A percentile compares a stretch with the other conserved stretches of the same genome.
Evolutionary conservation across 768 basidiomycete species (phyloP).

Genomic region (Hypsizygus marmoreus): DNA sequence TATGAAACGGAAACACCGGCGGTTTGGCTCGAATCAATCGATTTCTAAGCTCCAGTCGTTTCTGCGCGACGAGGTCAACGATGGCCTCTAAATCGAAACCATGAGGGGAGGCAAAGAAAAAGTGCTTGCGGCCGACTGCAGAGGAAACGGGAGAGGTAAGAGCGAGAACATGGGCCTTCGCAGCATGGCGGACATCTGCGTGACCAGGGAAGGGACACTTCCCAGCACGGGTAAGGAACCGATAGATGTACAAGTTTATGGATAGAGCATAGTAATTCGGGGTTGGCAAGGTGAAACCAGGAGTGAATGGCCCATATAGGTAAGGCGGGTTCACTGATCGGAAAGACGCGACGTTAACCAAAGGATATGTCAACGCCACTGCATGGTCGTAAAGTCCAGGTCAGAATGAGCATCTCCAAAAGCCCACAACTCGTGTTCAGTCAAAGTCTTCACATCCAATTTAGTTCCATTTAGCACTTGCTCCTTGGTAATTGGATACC

Average conservation of each 20-base stretch:
- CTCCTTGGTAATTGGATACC: slow-evolving; percentile 16
- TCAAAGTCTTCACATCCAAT: slow-evolving; percentile 16
- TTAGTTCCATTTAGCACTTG: slow-evolving; percentile 9
- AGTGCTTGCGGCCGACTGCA: slow-evolving; percentile 32
- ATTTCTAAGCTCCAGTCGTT: slow-evolving; percentile 30
- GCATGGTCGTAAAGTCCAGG: slow-evolving; percentile 21
- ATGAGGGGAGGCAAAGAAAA: slow-evolving; percentile 31
- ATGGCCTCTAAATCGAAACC: slow-evolving; percentile 22
- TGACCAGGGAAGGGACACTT: slow-evolving; percentile 22
- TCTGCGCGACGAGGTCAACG: slow-evolving; percentile 25
- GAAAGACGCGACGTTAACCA: background rate
- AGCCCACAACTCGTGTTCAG: slow-evolving; percentile 18
- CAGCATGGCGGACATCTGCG: slow-evolving; percentile 39
- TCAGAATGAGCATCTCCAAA: slow-evolving; percentile 18
- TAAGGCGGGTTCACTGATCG: slow-evolving; percentile 37
- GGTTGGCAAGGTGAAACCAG: slow-evolving; percentile 22
- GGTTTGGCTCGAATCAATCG: slow-evolving; percentile 23
- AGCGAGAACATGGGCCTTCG: slow-evolving; percentile 35
- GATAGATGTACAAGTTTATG: slow-evolving; percentile 30
- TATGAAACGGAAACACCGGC: slow-evolving; percentile 19
- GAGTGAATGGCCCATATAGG: slow-evolving; percentile 39
- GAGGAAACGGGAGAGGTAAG: slow-evolving; percentile 25
- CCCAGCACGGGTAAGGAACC: slow-evolving; percentile 28
- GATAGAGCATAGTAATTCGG: slow-evolving; percentile 26
- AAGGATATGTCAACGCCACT: background rate